phyloP scores from a whole-genome alignment of 192 early-diverging fungal species.

The Coemansia sp. region DNA sequence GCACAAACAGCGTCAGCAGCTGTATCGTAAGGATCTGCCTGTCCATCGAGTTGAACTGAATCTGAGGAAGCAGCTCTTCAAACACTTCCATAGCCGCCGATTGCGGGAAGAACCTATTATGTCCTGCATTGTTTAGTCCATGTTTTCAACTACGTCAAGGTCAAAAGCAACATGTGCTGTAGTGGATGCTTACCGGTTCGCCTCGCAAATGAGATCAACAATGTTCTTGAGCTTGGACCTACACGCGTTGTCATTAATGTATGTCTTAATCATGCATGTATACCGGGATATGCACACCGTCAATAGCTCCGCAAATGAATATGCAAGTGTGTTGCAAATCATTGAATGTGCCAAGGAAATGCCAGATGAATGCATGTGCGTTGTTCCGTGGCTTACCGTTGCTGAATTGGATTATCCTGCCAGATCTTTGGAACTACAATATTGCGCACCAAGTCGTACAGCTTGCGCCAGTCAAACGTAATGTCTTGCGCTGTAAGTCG shows the following conservation, averaged over 20 bases:
- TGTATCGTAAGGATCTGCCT: conserved; percentile 59
- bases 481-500: conserved; percentile 61
- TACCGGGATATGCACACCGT: not conserved
- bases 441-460: conserved; percentile 63
- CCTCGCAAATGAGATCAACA: conserved; percentile 25
- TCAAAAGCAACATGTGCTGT: not conserved
- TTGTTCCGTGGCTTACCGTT: conserved; percentile 31
- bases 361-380: not conserved
- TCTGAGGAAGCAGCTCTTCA: conserved; percentile 70
- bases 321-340: not conserved
- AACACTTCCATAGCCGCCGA: conserved; percentile 71
- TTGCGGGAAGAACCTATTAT: conserved; percentile 65
- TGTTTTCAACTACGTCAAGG: too few species aligned
- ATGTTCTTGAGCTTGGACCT: conserved; percentile 35
- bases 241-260: conserved; percentile 8
- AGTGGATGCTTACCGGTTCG: conserved; percentile 20
- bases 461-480: conserved; percentile 70
- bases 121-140: too few species aligned
- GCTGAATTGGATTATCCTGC: conserved; percentile 61
- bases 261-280: not conserved
- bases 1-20: conserved; percentile 68
- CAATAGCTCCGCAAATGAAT: not conserved
- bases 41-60: conserved; percentile 69
- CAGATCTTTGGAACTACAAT: conserved; percentile 66
- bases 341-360: not conserved